These are phyloP conservation scores for Nicotiana rustica DNA, from an alignment of 305 asterid genomes.

Conservation along the genomic window DNA sequence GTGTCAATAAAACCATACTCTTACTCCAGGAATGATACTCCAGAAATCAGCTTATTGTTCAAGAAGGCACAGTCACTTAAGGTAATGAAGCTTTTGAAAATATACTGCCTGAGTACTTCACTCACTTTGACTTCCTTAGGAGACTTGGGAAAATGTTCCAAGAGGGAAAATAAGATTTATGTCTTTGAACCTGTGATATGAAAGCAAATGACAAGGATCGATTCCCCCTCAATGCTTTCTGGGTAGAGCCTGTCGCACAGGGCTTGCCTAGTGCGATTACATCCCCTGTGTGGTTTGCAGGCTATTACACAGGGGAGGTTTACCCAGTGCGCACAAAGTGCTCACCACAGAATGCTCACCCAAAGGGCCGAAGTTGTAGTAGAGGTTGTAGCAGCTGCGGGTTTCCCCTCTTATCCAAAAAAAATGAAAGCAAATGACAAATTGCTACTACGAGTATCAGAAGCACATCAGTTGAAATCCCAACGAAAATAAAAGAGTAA, in stretches of 20 bases:
- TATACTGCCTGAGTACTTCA: background rate
- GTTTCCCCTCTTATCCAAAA: too few species aligned
- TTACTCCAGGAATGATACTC: background rate
- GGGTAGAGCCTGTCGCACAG: too few species aligned
- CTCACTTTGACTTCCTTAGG: background rate
- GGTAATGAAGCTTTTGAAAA: background rate
- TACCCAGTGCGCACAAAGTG: too few species aligned
- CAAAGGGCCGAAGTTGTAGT: too few species aligned
- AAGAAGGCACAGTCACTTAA: background rate
- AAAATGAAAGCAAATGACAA: background rate
- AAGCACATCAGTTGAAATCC: background rate
- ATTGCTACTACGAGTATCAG: background rate
- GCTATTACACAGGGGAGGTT: too few species aligned
- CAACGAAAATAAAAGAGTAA: background rate
- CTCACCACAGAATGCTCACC: too few species aligned
- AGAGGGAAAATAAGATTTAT: background rate
- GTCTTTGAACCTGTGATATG: background rate
- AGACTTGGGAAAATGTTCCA: background rate
- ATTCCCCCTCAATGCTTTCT: too few species aligned
- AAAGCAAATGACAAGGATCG: background rate
- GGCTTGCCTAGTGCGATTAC: too few species aligned
- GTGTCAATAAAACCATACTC: conserved; percentile 2
- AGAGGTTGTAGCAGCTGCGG: too few species aligned
- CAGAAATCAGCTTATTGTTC: background rate
- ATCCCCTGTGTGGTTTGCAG: too few species aligned